A percentile compares a stretch with the other conserved stretches of the same genome.
Conservation (phyloP, 768 basidiomycete species). For the Suillus subaureus region DNA sequence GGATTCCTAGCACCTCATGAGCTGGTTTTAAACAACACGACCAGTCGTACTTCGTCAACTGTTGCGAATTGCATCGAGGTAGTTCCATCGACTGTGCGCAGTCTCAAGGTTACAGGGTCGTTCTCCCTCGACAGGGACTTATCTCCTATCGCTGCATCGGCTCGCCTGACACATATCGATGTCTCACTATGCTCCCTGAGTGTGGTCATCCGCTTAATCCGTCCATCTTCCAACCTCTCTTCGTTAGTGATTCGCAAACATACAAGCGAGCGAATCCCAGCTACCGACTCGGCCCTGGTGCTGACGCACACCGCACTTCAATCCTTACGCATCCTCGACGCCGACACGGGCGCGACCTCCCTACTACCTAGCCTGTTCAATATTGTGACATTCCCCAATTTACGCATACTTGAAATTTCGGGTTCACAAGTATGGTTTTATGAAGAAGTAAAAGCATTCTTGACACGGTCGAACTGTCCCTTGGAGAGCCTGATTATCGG, state of each 20-base stretch:
- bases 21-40: not conserved
- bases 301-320: not conserved
- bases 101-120: not conserved
- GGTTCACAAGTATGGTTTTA: not conserved
- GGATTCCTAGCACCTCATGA: not conserved
- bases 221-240: not conserved
- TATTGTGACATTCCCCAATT: not conserved
- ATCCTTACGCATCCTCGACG: not conserved
- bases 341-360: too few species aligned
- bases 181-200: too few species aligned
- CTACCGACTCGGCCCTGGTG: too few species aligned
- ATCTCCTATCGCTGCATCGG: not conserved
- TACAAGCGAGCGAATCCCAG: too few species aligned
- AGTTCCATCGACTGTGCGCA: not conserved
- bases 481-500: not conserved
- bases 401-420: not conserved
- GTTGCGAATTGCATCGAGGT: too few species aligned
- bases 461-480: not conserved
- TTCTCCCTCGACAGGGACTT: too few species aligned
- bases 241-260: not conserved
- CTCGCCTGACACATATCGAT: not conserved
- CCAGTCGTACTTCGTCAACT: too few species aligned
- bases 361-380: not conserved
- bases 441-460: not conserved
- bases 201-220: not conserved